A percentile compares a stretch with the other conserved stretches of the same genome.
Evolutionary conservation across 2,329 filamentous ascomycete genomes (phyloP).

Genomic region (Chaetomium strumarium): DNA sequence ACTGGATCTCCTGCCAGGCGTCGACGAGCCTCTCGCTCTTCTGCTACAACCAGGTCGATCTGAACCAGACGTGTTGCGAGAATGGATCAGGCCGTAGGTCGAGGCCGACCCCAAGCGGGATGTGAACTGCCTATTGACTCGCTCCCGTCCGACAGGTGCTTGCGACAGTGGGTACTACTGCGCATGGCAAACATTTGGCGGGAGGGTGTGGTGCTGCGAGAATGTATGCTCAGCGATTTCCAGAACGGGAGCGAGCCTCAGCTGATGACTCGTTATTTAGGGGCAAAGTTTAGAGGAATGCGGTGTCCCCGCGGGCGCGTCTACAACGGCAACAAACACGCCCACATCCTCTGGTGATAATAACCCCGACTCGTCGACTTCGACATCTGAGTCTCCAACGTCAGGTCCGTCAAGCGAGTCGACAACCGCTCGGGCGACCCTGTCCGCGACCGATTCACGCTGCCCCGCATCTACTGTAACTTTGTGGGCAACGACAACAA

Average conservation of each 20-base stretch:
- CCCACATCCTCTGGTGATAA: neutral
- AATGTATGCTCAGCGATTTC: slow-evolving; percentile 12
- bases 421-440: neutral
- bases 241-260: neutral
- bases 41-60: slow-evolving; percentile 23
- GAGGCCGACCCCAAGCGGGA: neutral
- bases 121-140: too few species aligned
- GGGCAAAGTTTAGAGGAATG: slow-evolving; percentile 21
- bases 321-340: slow-evolving; percentile 1
- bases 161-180: slow-evolving; percentile 24
- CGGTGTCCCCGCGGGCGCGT: slow-evolving; percentile 7
- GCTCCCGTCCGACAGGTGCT: slow-evolving; percentile 14
- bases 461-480: slow-evolving; percentile 10
- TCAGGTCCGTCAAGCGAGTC: neutral
- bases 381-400: neutral
- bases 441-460: slow-evolving; percentile 1
- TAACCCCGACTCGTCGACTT: neutral
- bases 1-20: slow-evolving; percentile 23
- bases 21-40: slow-evolving; percentile 23
- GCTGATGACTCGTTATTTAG: slow-evolving; percentile 2
- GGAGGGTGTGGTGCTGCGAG: slow-evolving; percentile 23
- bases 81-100: slow-evolving; percentile 23
- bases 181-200: slow-evolving; percentile 22
- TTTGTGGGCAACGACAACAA: slow-evolving; percentile 14
- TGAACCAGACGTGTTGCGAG: slow-evolving; percentile 23